These are phyloP conservation scores for Naganishia randhawae DNA, from an alignment of 768 basidiomycete species.

Conservation along the genomic window DNA sequence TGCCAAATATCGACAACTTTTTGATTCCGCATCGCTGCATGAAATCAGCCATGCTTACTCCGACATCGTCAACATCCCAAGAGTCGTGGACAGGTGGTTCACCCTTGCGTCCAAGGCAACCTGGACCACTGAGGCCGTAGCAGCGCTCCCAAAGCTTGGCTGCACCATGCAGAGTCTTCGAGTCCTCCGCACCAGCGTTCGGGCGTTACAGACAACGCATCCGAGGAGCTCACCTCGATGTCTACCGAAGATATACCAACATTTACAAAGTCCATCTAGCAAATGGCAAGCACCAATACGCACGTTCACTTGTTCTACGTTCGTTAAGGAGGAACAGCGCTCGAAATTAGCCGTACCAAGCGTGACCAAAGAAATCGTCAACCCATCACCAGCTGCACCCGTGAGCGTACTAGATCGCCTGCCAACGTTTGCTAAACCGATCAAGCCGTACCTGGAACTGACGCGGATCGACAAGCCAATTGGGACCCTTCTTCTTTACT, in stretches of 20 bases:
- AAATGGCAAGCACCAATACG: neutral
- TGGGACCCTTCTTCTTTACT: constrained; percentile 82
- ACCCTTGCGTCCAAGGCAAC: neutral
- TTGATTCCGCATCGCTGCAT: too few relatives aligned
- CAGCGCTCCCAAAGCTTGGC: neutral
- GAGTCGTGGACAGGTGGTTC: neutral
- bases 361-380: neutral
- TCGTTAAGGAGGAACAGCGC: neutral
- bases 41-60: too few relatives aligned
- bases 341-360: neutral
- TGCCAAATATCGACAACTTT: too few relatives aligned
- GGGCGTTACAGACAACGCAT: neutral
- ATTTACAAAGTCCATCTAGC: neutral
- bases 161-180: neutral
- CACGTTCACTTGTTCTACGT: neutral
- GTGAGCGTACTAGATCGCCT: constrained; percentile 9
- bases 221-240: neutral
- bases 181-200: neutral
- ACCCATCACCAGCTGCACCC: neutral
- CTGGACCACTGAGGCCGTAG: too few relatives aligned
- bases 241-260: neutral
- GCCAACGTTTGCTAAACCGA: constrained; percentile 11
- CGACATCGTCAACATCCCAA: neutral
- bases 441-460: constrained; percentile 73
- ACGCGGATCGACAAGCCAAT: constrained; percentile 94